Base-by-base conservation (phyloP, 2,329 filamentous ascomycete species). In the Cryphonectria radicalis region DNA sequence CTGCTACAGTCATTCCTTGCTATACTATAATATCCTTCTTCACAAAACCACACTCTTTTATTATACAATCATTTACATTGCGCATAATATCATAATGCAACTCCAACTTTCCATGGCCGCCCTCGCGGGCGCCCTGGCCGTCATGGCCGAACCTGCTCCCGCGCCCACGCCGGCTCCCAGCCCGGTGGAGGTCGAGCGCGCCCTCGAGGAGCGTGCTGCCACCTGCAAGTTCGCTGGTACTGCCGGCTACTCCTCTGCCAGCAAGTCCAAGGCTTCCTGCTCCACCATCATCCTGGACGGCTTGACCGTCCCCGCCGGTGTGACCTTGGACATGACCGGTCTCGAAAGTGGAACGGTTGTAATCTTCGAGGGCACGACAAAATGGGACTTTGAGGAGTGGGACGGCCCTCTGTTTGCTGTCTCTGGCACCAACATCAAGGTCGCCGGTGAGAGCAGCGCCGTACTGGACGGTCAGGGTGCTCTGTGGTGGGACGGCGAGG, bases 371-470 rank as follows among this genome's bases (percentile, higher is more conserved):
- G 91, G 91, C 60, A 87, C 83, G n/a, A 92, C 90, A n/a, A 89
- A 86, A 68, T 93, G 90, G 76, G 90, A 84, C 28, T 92, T 91
- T 80, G 82, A 88, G 74, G 87, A 90, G 76, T 92, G 90, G 90
- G 78, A 79, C 1, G 90, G 91, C 0, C 90, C 90, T 62, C 82
- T 93, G 17, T 84, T 93, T 75, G 84, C 85, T 40, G 82, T 92
- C 73, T 86, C 86, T 0, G 91, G 90, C 55, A 86, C 80, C 50
- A 81, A 83, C 73, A 84, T 91, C 75, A 84, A 83, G 40, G 82
- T 91, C 50, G 82, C 82, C 8, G 87, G 87, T 63, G 85, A 85
- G 32, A 74, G 80, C 1, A 89, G 86, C 32, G 83, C 82, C 72
- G 79, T 83, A n/a, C 84, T 92, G 66, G 82, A 92, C 75, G 87